Evolutionary conservation across 805 yeast genomes (phyloP).

Genomic region (Ogataea paraovalis): DNA sequence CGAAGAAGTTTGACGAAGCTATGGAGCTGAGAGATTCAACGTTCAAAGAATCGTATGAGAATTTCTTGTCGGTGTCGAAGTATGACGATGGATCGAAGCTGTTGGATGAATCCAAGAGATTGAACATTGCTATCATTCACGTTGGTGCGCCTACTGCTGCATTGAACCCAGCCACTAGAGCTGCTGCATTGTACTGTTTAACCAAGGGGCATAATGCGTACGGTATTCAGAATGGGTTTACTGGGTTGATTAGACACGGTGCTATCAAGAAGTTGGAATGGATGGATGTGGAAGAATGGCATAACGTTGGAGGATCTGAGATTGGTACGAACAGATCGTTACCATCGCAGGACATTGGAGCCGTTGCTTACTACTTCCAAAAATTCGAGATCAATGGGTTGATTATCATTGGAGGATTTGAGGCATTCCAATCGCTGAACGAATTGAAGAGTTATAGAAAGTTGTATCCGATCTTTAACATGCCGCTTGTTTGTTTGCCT

Average conservation of each 20-base stretch:
- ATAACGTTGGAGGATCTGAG: conserved; percentile 88
- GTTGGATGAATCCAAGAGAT: conserved; percentile 56
- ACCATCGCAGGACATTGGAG: conserved; percentile 82
- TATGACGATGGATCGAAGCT: conserved; percentile 60
- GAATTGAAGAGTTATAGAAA: conserved; percentile 74
- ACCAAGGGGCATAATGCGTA: conserved; percentile 86
- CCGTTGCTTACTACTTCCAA: conserved; percentile 90
- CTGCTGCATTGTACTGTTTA: conserved; percentile 86
- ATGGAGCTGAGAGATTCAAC: conserved; percentile 84
- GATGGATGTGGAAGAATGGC: conserved; percentile 88
- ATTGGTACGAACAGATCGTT: conserved; percentile 91
- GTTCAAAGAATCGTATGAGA: conserved; percentile 73
- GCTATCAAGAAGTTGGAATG: conserved; percentile 70
- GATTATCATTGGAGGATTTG: conserved; percentile 92
- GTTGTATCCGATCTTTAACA: conserved; percentile 84
- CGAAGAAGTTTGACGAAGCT: conserved; percentile 79
- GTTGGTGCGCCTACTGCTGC: conserved; percentile 99
- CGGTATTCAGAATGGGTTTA: conserved; percentile 91
- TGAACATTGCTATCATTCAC: conserved; percentile 80
- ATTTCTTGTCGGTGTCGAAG: conserved; percentile 66
- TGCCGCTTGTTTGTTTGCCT: conserved; percentile 91
- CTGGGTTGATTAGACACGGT: conserved; percentile 88
- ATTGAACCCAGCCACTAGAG: conserved; percentile 84
- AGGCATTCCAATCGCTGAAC: conserved; percentile 84
- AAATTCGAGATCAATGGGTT: conserved; percentile 85